Base-by-base conservation (phyloP, 2,329 filamentous ascomycete species). In the Scedosporium aurantiacum region DNA sequence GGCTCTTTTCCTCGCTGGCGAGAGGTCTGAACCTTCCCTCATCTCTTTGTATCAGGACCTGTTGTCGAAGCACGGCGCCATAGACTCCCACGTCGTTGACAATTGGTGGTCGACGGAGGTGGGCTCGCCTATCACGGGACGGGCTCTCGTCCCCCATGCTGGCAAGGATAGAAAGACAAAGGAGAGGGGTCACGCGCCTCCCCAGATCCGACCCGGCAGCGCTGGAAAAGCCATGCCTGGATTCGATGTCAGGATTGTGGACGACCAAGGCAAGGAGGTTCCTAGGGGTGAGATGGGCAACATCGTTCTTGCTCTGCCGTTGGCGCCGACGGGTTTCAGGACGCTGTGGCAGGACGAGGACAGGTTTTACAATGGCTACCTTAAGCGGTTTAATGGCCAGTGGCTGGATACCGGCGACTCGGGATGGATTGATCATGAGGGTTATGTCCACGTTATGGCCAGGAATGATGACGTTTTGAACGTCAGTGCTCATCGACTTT, bases 391-490 rank as follows among this genome's bases (percentile, higher is more conserved):
- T 69, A 68, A 82, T 5, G 90, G 91, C 0, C 82, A 82, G 66
- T 97, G 90, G 90, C 74, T 97, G 52, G 92, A 97, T 70, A 97
- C 92, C 0, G 93, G 92, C 2, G 92, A 97, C 70, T 88, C 91
- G 0, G 92, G 93, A 0, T 86, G 91, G 78, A 85, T 97, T 62
- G 92, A 97, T 69, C 72, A 81, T 14, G 86, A 93, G 47, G 83
- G 83, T 4, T 86, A 86, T 67, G 79, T 86, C 47, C 80, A 82
- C 65, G 82, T 87, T 66, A 85, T 86, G 83, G 81, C 81, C 47
- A 75, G 84, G 47, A 80, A 77, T 37, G 92, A 97, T 75, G 92
- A 97, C 72, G 88, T 97, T 63, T 91, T 97, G 70, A 97, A 97
- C 70, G 92, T 96, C n/a, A 92, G 91, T 47, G 91, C 92, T 4